Evolutionary conservation across 495 filamentous ascomycete species (phyloP).

Genomic region (Coniosporium apollinis): DNA sequence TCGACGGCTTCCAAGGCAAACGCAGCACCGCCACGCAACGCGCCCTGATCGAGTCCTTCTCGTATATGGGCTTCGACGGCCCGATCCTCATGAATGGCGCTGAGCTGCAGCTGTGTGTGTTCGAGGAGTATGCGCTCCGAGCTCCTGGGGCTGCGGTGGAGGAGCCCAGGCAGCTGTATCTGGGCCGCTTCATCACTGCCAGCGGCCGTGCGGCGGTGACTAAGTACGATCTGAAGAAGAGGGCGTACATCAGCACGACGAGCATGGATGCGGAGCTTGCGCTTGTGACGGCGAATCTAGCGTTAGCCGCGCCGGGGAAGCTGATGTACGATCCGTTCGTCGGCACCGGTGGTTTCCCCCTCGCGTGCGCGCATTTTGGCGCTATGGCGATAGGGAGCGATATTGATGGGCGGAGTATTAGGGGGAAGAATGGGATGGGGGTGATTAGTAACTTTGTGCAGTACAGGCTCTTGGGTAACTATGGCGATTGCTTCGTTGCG

Average conservation of each 20-base stretch:
- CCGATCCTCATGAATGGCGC: slow-evolving; percentile 55
- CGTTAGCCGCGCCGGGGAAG: slow-evolving; percentile 63
- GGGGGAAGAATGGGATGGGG: slow-evolving; percentile 44
- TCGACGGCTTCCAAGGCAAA: slow-evolving; percentile 63
- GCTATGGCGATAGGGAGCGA: slow-evolving; percentile 67
- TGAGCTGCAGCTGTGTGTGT: slow-evolving; percentile 56
- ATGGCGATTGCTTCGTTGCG: slow-evolving; percentile 63
- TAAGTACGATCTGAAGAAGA: slow-evolving; percentile 80
- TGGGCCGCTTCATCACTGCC: slow-evolving; percentile 50
- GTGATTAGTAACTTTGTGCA: slow-evolving; percentile 67
- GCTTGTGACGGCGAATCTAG: slow-evolving; percentile 82
- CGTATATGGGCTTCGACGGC: slow-evolving; percentile 60
- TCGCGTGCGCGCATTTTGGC: slow-evolving; percentile 80
- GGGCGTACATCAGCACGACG: slow-evolving; percentile 83
- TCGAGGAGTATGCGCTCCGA: slow-evolving; percentile 57
- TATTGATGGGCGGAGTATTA: slow-evolving; percentile 77
- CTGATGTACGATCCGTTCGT: slow-evolving; percentile 88
- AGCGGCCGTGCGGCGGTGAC: slow-evolving; percentile 48
- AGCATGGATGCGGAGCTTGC: slow-evolving; percentile 92
- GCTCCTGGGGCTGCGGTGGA: too few relatives aligned
- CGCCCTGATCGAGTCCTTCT: slow-evolving; percentile 62
- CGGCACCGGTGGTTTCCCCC: slow-evolving; percentile 78
- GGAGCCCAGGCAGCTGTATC: slow-evolving; percentile 44
- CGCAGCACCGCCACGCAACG: slow-evolving; percentile 40
- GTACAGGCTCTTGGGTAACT: slow-evolving; percentile 47